These are phyloP conservation scores for Hylodesmum podocarpum DNA, from an alignment of 306 rosid genomes.

Conservation along the genomic window DNA sequence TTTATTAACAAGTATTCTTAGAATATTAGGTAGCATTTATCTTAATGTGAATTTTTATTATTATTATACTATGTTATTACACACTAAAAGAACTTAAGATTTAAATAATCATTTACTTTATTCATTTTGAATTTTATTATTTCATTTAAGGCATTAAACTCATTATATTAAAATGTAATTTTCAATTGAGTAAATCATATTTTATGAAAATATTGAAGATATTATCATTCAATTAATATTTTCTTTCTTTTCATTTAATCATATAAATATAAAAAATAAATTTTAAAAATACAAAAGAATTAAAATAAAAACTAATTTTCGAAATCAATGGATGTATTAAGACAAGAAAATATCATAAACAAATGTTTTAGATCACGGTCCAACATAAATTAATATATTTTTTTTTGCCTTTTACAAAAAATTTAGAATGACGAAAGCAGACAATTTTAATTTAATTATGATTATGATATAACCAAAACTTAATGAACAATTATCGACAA, in stretches of 20 bases:
- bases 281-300: neutral
- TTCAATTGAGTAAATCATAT: neutral
- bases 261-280: neutral
- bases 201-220: neutral
- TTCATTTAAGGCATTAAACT: neutral
- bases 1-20: neutral
- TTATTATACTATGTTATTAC: neutral
- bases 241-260: neutral
- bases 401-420: neutral
- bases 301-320: neutral
- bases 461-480: neutral
- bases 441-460: neutral
- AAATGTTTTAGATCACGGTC: neutral
- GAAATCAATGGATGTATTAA: neutral
- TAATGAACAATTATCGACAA: neutral
- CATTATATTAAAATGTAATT: neutral
- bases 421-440: neutral
- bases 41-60: too few species aligned
- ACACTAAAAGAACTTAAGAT: neutral
- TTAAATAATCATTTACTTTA: neutral
- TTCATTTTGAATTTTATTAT: neutral
- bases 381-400: neutral
- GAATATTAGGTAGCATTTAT: too few species aligned
- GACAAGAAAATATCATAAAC: neutral
- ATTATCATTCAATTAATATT: neutral